Evolutionary conservation across 805 yeast genomes (phyloP).

Genomic region (Danielozyma ontarioensis): DNA sequence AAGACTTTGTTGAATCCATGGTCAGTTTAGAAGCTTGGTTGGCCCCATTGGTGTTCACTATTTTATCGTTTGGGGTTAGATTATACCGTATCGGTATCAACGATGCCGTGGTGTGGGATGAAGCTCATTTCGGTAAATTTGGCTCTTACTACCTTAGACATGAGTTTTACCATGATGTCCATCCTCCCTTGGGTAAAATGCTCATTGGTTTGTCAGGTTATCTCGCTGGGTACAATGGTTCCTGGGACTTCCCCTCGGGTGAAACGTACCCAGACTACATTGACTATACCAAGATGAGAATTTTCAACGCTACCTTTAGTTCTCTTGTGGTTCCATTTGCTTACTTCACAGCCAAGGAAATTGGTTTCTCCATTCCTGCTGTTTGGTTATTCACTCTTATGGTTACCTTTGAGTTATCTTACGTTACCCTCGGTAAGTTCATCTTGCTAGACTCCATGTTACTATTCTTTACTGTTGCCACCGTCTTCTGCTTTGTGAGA

Average conservation of each 20-base stretch:
- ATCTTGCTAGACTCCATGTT: slow-evolving; percentile 90
- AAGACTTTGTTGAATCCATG: slow-evolving; percentile 6
- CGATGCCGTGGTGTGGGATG: slow-evolving; percentile 77
- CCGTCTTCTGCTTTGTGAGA: slow-evolving; percentile 66
- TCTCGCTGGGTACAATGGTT: slow-evolving; percentile 83
- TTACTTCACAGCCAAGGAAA: slow-evolving; percentile 70
- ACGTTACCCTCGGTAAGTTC: slow-evolving; percentile 81
- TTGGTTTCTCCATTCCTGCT: slow-evolving; percentile 67
- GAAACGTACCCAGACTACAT: slow-evolving; percentile 67
- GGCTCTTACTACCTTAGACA: slow-evolving; percentile 76
- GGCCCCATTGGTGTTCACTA: slow-evolving; percentile 33
- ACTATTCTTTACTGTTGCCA: slow-evolving; percentile 80
- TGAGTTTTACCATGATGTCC: slow-evolving; percentile 82
- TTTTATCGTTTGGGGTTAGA: slow-evolving; percentile 39
- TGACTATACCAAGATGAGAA: slow-evolving; percentile 81
- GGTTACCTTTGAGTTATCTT: slow-evolving; percentile 79
- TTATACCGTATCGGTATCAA: slow-evolving; percentile 54
- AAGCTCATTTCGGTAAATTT: slow-evolving; percentile 85
- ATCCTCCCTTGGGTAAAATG: slow-evolving; percentile 84
- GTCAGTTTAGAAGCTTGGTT: slow-evolving; percentile 18
- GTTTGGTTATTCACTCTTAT: slow-evolving; percentile 76
- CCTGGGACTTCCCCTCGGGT: slow-evolving; percentile 86
- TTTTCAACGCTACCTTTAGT: slow-evolving; percentile 81
- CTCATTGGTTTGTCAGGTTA: slow-evolving; percentile 73
- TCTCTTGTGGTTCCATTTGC: slow-evolving; percentile 83